Percentiles rank a stretch among this genome's conserved stretches.
Conservation (phyloP, 2,329 filamentous ascomycete species). For the Pestalotiopsis sp. region DNA sequence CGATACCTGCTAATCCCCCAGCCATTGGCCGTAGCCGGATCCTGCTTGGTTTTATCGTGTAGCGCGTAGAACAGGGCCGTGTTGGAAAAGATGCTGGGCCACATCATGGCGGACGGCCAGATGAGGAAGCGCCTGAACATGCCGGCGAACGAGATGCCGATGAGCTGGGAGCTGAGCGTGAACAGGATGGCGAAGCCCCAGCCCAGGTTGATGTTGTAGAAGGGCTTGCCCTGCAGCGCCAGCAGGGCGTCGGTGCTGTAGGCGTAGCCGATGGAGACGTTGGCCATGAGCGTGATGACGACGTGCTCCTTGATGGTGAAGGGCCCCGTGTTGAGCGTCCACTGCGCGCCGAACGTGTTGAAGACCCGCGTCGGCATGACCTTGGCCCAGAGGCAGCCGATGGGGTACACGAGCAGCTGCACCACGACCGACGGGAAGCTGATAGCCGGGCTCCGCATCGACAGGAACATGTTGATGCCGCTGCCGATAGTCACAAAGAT, state of each 20-base stretch:
- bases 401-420: slow-evolving; percentile 43
- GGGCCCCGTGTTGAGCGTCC: slow-evolving; percentile 46
- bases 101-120: slow-evolving; percentile 53
- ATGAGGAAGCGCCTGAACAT: slow-evolving; percentile 50
- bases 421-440: slow-evolving; percentile 41
- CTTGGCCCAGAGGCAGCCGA: slow-evolving; percentile 46
- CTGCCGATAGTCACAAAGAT: slow-evolving; percentile 45
- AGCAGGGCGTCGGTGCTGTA: slow-evolving; percentile 43
- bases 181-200: slow-evolving; percentile 53
- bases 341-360: slow-evolving; percentile 42
- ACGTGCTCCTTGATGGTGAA: slow-evolving; percentile 51
- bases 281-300: slow-evolving; percentile 47
- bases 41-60: slow-evolving; percentile 41
- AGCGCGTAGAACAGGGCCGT: slow-evolving; percentile 49
- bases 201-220: slow-evolving; percentile 43
- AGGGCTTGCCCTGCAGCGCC: slow-evolving; percentile 42
- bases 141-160: slow-evolving; percentile 56
- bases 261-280: slow-evolving; percentile 39
- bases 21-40: slow-evolving; percentile 43
- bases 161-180: slow-evolving; percentile 51
- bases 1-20: slow-evolving; percentile 48
- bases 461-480: slow-evolving; percentile 40
- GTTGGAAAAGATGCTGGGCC: slow-evolving; percentile 50
- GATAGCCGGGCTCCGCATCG: slow-evolving; percentile 35
- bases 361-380: slow-evolving; percentile 43